These are phyloP conservation scores for Eucalyptus lansdowneana DNA, from an alignment of 345 rosid genomes.

Conservation along the genomic window DNA sequence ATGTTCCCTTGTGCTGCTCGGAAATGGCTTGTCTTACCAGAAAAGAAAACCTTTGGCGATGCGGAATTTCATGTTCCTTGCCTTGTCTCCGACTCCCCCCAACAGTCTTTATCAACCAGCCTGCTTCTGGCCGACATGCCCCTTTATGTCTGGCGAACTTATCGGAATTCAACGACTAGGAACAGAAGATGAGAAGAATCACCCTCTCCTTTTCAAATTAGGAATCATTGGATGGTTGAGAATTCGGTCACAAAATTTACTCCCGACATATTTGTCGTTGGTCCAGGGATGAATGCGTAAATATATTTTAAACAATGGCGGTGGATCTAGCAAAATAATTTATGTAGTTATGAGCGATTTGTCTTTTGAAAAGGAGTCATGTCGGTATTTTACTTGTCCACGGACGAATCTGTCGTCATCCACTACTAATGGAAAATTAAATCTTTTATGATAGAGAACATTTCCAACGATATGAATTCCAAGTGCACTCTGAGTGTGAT, in stretches of 20 bases:
- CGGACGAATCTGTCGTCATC: not conserved
- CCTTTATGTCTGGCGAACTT: not conserved
- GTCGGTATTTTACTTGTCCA: not conserved
- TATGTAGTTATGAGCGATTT: not conserved
- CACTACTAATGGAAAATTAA: not conserved
- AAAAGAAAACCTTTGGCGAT: not conserved
- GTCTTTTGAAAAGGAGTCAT: not conserved
- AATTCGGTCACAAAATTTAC: not conserved
- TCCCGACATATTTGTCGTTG: not conserved
- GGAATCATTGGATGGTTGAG: not conserved
- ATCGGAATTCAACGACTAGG: not conserved
- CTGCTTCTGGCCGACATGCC: not conserved
- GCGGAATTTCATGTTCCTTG: not conserved
- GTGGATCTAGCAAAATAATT: not conserved
- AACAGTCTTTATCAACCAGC: not conserved
- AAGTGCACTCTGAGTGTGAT: not conserved
- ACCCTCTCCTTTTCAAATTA: not conserved
- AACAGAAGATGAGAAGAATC: not conserved
- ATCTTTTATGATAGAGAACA: not conserved
- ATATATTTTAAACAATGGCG: not conserved
- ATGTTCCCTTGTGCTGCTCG: not conserved
- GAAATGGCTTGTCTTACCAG: not conserved
- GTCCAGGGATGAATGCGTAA: not conserved
- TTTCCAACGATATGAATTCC: not conserved
- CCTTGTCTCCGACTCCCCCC: not conserved